Base-by-base conservation (phyloP, 2,329 filamentous ascomycete species). In the Penicillium sp. region DNA sequence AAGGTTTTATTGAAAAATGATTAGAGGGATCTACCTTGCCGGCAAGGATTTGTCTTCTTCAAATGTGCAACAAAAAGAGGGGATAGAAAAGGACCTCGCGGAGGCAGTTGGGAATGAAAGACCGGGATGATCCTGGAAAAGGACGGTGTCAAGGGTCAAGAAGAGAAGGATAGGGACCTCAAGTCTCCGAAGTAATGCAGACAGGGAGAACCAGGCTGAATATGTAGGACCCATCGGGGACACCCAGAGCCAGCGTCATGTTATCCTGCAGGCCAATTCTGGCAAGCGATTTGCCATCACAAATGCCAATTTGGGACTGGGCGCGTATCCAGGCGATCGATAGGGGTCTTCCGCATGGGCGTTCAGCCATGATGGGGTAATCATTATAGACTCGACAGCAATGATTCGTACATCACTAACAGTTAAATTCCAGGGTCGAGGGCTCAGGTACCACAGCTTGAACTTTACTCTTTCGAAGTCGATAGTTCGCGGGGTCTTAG, bases 251-350 rank as follows among this genome's bases (percentile, higher is more conserved):
- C 13, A 22, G n/a, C 6, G 16, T 14, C 35, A 26, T n/a, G 16
- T n/a, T n/a, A 26, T 24, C 43, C 27, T 31, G 48, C 48, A 16
- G 31, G 52, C 52, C 48, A 31, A n/a, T 21, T 16, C 52, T 52
- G 48, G 50, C 49, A 49, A 59, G 59, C 51, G 56, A 55, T 53
- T 33, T 58, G 19, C 50, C 46, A 58, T 65, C 59, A 64, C 58
- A 60, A 48, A 48, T n/a, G 27, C 33, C 21, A 55, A 44, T 47
- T 8, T 29, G 29, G 24, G 33, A 48, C 45, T 52, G 53, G 55
- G 59, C 55, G 58, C 57, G 44, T 59, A 58, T 45, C 35, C 46
- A 43, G 16, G 16, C 19, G 24, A 44, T 35, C 45, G 35, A 55
- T 56, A 56, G 53, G 27, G 24, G 27, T 14, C 44, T 44, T 56